Evolutionary conservation across 2,329 filamentous ascomycete species (phyloP).

Genomic region (Xylariaceae sp.): DNA sequence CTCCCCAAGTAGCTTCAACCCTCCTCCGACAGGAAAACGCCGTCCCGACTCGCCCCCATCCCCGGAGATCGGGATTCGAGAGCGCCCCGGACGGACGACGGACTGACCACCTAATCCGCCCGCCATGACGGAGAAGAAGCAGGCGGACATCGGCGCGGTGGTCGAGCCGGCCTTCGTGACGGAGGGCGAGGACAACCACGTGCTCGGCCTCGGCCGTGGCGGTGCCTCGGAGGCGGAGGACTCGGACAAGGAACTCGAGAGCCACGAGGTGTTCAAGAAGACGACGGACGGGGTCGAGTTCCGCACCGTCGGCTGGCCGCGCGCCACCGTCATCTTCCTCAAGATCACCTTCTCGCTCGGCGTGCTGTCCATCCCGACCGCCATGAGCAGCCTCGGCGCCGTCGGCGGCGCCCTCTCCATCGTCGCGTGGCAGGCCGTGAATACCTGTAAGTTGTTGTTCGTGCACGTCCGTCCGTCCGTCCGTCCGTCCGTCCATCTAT

Average conservation of each 20-base stretch:
- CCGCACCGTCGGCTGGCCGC: slow-evolving; percentile 44
- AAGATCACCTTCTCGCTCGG: slow-evolving; percentile 30
- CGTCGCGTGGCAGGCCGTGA: slow-evolving; percentile 16
- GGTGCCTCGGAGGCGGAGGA: slow-evolving; percentile 5
- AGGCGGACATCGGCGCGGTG: background rate
- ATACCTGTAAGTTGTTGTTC: slow-evolving; percentile 14
- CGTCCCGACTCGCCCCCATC: no score
- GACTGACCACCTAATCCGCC: background rate
- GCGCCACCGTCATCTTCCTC: slow-evolving; percentile 43
- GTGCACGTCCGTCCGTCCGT: no score
- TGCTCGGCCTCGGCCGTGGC: no score
- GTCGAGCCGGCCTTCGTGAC: background rate
- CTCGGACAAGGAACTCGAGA: slow-evolving; percentile 8
- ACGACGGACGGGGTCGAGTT: slow-evolving; percentile 42
- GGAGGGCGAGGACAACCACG: background rate
- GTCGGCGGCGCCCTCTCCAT: slow-evolving; percentile 17
- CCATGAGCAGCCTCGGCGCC: slow-evolving; percentile 17
- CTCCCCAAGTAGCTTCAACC: no score
- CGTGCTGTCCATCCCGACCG: slow-evolving; percentile 17
- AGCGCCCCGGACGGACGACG: no score
- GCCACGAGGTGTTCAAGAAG: slow-evolving; percentile 41
- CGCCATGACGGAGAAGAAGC: background rate
- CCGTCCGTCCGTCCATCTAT: no score
- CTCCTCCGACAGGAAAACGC: no score
- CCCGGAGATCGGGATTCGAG: no score